Percentiles rank a stretch among this genome's conserved stretches.
Evolutionary conservation across 805 yeast species (phyloP).

Genomic region (Ogataea pini): DNA sequence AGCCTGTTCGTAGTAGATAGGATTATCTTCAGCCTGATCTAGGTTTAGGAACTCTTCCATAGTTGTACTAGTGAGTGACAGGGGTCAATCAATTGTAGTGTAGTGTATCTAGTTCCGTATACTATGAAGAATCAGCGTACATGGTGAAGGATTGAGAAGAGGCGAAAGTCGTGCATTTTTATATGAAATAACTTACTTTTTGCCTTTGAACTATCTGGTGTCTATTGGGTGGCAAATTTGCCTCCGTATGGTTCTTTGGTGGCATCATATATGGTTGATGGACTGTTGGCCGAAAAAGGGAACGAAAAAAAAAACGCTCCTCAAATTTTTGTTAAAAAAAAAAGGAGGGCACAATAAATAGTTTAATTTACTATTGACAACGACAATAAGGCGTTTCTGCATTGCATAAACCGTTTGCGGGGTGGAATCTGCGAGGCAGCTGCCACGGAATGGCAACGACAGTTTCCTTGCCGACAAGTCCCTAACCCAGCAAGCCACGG

Average conservation of each 20-base stretch:
- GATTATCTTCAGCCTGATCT: conserved; percentile 7
- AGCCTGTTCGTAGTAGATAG: not conserved
- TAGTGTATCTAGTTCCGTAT: not conserved
- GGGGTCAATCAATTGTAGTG: not conserved
- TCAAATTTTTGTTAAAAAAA: not conserved
- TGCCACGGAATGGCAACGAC: too few relatives aligned
- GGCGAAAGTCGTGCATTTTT: not conserved
- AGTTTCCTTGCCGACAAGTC: too few relatives aligned
- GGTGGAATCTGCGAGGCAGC: too few relatives aligned
- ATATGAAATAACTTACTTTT: not conserved
- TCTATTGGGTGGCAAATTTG: not conserved
- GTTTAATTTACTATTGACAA: not conserved
- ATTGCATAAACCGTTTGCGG: too few relatives aligned
- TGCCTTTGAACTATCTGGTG: not conserved
- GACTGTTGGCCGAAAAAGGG: conserved; percentile 4
- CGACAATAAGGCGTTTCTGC: not conserved
- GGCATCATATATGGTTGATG: not conserved
- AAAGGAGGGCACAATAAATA: not conserved
- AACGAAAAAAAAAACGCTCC: not conserved
- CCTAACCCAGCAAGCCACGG: too few relatives aligned
- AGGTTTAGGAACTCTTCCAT: conserved; percentile 12
- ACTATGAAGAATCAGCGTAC: not conserved
- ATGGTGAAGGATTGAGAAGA: not conserved
- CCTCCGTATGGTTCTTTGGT: not conserved
- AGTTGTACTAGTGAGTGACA: not conserved